Conservation (phyloP, 176 grass and related monocot species). For the Aegilops speltoides region DNA sequence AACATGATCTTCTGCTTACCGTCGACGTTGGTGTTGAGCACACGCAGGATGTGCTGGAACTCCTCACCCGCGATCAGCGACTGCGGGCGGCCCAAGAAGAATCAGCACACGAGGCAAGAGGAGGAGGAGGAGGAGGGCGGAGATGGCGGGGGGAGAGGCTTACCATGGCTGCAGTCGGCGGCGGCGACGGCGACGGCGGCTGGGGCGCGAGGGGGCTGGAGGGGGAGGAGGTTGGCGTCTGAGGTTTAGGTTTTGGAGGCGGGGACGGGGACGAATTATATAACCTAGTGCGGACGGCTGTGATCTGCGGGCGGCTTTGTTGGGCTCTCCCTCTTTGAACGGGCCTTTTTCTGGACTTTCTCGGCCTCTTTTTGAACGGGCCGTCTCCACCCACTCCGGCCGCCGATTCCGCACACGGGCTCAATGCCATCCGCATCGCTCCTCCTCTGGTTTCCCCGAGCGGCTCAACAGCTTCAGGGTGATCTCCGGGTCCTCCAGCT, state of each 20-base stretch:
- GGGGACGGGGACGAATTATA: not conserved
- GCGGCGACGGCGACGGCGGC: not conserved
- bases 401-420: too few species aligned
- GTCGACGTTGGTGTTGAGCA: constrained; percentile 95
- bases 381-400: too few species aligned
- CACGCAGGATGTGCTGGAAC: constrained; percentile 94
- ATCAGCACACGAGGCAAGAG: not conserved
- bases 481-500: too few species aligned
- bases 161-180: constrained; percentile 38
- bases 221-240: not conserved
- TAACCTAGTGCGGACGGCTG: constrained; percentile 51
- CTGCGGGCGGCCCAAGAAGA: constrained; percentile 21
- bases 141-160: too few species aligned
- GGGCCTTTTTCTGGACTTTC: not conserved
- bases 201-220: not conserved
- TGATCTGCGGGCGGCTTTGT: not conserved
- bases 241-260: constrained; percentile 1
- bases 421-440: too few species aligned
- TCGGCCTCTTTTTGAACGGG: too few species aligned
- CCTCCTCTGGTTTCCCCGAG: too few species aligned
- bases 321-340: not conserved
- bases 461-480: too few species aligned
- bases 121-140: not conserved
- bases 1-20: constrained; percentile 99
- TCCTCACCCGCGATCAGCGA: constrained; percentile 76